Evolutionary conservation across 768 basidiomycete species (phyloP), one percentile per base, ranked within the genome.

Genomic region (Tricholoma flavovirens): DNA sequence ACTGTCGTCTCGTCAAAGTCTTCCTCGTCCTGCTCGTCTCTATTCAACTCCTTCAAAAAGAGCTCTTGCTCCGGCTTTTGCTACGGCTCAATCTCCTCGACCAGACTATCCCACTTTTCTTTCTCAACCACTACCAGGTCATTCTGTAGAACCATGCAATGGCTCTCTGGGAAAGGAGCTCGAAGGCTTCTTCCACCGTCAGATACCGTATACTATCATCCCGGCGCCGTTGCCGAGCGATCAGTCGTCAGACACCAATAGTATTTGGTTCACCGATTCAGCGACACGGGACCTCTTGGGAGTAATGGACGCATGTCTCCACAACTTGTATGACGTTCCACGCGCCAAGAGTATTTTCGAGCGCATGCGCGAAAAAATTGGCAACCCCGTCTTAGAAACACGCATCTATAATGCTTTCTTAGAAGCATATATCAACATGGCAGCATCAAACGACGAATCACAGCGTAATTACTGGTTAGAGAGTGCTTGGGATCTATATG

Each of bases 231-330:
- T 85, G 5, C 86, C 88, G 0, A 67, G 69, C 21, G 78, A 81
- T 60, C 65, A 66, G 36, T 51, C 67, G 1, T 78, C 78, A 3
- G 56, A 61, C 0, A 56, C 69, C 11, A 75, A 80, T 60, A 78
- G 79, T 59, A 59, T 77, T 51, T 83, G 81, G 71, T 90, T 83
- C 69, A 76, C 80, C 4, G 82, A 89, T 66, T 82, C 89, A 0
- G 67, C 72, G 0, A 83, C 86, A 0, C 81, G 84, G 64, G 89
- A 93, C 67, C 75, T 81, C 54, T 67, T 90, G 10, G 83, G 88
- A 0, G 80, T 95, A 59, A 88, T 95, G 71, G 85, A 89, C 62
- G 90, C 91, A 4, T 95, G 93, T 66, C 71, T 95, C 11, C 79
- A 87, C 67, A 82, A 87, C 59, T 65, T 82, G 2, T 83, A 87